Percentiles rank a stretch among this genome's conserved stretches.
These are phyloP conservation scores for Lolium rigidum DNA, from an alignment of 176 grass and related monocot species.

Conservation along the genomic window DNA sequence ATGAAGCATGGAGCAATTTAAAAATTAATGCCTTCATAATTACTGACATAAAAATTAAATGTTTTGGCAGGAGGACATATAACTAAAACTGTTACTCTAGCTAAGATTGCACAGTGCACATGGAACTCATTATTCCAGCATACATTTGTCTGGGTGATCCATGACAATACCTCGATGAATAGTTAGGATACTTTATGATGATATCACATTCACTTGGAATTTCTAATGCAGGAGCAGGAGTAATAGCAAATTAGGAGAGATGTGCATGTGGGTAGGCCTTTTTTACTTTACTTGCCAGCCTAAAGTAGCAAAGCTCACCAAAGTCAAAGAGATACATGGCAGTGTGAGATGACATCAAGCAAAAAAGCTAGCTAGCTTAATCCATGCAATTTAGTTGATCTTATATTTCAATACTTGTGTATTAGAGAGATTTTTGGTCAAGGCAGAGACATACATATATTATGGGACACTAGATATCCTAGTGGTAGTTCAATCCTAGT, in stretches of 20 bases:
- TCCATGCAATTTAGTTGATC: constrained; percentile 20
- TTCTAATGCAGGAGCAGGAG: constrained; percentile 32
- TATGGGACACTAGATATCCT: not conserved
- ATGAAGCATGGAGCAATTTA: not conserved
- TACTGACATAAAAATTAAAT: not conserved
- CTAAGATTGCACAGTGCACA: constrained; percentile 25
- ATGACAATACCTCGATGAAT: constrained; percentile 51
- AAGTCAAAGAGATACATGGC: constrained; percentile 14
- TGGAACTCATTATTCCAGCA: constrained; percentile 47
- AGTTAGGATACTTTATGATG: constrained; percentile 32
- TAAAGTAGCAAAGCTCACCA: constrained; percentile 38
- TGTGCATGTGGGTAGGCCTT: constrained; percentile 33
- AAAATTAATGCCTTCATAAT: not conserved
- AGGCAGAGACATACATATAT: not conserved
- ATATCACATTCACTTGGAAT: constrained; percentile 47
- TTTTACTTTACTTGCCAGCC: constrained; percentile 40
- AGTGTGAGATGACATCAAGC: constrained; percentile 37
- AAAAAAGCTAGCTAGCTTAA: constrained; percentile 25
- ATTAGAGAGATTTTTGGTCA: not conserved
- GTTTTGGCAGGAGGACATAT: no score
- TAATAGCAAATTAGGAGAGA: not conserved
- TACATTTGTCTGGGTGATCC: constrained; percentile 36
- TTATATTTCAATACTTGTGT: not conserved
- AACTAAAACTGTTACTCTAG: not conserved
- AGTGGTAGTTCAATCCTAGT: not conserved